Conservation (phyloP, 768 basidiomycete species). For the Leucosporidium scottii region DNA sequence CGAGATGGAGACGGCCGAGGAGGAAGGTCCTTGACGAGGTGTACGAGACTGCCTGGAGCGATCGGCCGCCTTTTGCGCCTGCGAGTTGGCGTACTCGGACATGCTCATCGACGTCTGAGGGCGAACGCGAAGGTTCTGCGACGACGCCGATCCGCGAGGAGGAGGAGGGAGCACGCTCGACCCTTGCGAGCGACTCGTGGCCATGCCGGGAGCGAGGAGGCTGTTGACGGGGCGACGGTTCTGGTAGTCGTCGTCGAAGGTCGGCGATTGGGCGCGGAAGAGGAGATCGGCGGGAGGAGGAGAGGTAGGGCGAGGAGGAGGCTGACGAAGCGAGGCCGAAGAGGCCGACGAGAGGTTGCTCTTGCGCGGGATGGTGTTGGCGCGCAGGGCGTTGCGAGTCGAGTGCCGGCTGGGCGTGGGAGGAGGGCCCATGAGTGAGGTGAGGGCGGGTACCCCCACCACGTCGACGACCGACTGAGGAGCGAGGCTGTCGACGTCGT, state of each 20-base stretch:
- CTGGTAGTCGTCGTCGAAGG: conserved; percentile 32
- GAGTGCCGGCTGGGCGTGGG: conserved; percentile 7
- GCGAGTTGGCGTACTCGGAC: conserved; percentile 5
- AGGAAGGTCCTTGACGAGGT: neutral
- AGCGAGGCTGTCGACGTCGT: neutral
- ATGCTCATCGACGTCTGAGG: conserved; percentile 11
- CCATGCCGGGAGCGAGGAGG: conserved; percentile 20
- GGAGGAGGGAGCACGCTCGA: conserved; percentile 7
- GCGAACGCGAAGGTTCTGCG: conserved; percentile 14
- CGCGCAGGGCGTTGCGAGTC: too few relatives aligned
- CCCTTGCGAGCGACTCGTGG: neutral
- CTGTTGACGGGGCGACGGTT: neutral
- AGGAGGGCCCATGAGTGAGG: conserved; percentile 10
- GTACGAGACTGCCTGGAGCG: neutral
- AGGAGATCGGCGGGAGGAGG: conserved; percentile 89
- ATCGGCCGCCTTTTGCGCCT: neutral
- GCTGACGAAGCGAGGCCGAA: conserved; percentile 45
- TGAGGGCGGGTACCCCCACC: conserved; percentile 4
- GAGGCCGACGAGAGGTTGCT: conserved; percentile 7
- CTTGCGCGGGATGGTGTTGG: conserved; percentile 22
- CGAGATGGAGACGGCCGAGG: conserved; percentile 16
- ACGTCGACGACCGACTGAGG: conserved; percentile 6
- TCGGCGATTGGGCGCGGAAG: conserved; percentile 58
- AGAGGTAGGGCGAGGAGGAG: conserved; percentile 63
- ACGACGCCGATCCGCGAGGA: conserved; percentile 6